A percentile compares a stretch with the other conserved stretches of the same genome.
Conservation (phyloP, 257 asterid species). For the Nicotiana tabacum region DNA sequence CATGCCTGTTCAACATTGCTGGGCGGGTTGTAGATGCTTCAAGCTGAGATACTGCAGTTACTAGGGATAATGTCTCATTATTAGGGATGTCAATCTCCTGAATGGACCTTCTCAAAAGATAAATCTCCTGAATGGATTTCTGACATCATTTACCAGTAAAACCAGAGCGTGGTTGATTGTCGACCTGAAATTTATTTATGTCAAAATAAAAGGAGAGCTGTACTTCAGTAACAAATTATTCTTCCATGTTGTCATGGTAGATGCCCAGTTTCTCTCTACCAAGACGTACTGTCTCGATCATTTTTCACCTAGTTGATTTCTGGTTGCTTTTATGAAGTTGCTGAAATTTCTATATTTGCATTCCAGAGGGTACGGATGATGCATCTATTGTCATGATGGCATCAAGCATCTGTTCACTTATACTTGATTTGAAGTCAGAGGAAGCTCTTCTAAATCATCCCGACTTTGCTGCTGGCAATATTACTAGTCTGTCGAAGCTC, state of each 20-base stretch:
- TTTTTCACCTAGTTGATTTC: background rate
- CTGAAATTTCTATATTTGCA: conserved; percentile 9
- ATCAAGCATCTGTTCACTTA: conserved; percentile 65
- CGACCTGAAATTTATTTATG: background rate
- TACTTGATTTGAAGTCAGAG: conserved; percentile 71
- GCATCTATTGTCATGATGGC: conserved; percentile 60
- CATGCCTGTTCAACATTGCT: background rate
- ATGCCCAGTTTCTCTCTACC: background rate
- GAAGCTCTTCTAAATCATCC: conserved; percentile 56
- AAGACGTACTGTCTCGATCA: background rate
- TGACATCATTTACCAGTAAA: background rate
- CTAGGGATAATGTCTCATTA: background rate
- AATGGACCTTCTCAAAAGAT: background rate
- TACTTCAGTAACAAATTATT: background rate
- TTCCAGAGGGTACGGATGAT: conserved; percentile 38
- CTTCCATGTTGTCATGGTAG: conserved; percentile 1
- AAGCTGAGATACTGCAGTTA: background rate
- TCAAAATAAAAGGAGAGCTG: background rate
- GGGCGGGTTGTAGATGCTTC: background rate
- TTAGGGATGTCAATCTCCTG: background rate
- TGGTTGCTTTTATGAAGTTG: background rate
- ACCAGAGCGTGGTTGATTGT: background rate
- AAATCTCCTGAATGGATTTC: background rate
- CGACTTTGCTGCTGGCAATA: conserved; percentile 34
- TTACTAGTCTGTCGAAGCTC: conserved; percentile 46